Base-by-base conservation (phyloP, 2,329 filamentous ascomycete genomes). In the Hansfordia pulvinata region DNA sequence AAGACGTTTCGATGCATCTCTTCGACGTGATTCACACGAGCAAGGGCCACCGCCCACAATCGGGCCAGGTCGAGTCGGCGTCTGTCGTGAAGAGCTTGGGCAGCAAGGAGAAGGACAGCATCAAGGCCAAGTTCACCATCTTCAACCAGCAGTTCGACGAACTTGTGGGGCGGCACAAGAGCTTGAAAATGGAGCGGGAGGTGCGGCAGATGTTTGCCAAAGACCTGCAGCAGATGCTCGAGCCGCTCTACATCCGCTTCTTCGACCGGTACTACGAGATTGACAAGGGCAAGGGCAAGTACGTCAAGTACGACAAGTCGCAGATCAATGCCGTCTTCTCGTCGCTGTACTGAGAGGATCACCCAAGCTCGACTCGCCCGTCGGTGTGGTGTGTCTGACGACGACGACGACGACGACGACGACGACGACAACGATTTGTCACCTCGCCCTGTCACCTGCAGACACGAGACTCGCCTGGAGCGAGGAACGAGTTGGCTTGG, bases 211-310 rank as follows among this genome's bases (percentile, higher is more conserved):
- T 79, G 53, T 69, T 96, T 42, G 76, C 74, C 10, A 75, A 77
- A 41, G 86, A 94, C 45, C 77, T 96, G 36, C 83, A 90, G 50
- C 76, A 77, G 41, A 83, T 93, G 57, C 76, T 98, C 30, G 88
- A 96, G 56, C 86, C 88, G 29, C 64, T 98, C 10, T 98, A 98
- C 56, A 80, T 79, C 35, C 70, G 90, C 23, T 98, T 98, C 56
- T 96, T 84, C 75, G 90, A 96, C 54, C 71, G 88, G 16, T 98
- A 98, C 49, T 86, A 94, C 49, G 90, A 96, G 54, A 76, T 96
- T 37, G 88, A 96, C 56, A 94, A 93, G 60, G 90, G 90, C 32
- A 92, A 86, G 56, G 88, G 88, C 40, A 98, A 98, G 54, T 93
- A 96, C 53, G 85, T 93, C 50, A 94, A 93, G 59, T 96, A 93